Evolutionary conservation across 192 early-diverging fungal species (phyloP).

Genomic region (Entomortierella parvispora): DNA sequence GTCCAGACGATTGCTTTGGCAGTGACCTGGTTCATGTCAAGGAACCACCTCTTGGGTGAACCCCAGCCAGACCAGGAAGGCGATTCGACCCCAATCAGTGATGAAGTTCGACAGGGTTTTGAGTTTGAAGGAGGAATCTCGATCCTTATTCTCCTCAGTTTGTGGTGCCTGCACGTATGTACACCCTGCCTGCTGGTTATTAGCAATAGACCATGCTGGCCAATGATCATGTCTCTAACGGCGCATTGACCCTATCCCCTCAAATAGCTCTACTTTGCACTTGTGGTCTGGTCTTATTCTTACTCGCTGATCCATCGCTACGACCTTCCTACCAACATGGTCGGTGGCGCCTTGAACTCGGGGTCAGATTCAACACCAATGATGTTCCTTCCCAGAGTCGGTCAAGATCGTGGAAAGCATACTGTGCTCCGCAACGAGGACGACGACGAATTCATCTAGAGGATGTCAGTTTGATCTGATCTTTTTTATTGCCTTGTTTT

Average conservation of each 20-base stretch:
- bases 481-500: too few species aligned
- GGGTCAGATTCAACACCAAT: slow-evolving; percentile 49
- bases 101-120: slow-evolving; percentile 45
- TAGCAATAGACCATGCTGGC: neutral
- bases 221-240: neutral
- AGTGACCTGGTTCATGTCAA: slow-evolving; percentile 45
- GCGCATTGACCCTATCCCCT: neutral
- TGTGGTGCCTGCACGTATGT: slow-evolving; percentile 50
- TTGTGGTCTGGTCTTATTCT: slow-evolving; percentile 47
- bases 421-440: slow-evolving; percentile 39
- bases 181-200: neutral
- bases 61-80: slow-evolving; percentile 26
- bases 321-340: slow-evolving; percentile 47
- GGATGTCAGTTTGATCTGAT: too few species aligned
- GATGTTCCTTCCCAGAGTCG: slow-evolving; percentile 41
- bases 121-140: slow-evolving; percentile 49
- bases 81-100: slow-evolving; percentile 27
- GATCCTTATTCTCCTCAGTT: slow-evolving; percentile 36
- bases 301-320: slow-evolving; percentile 48
- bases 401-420: slow-evolving; percentile 51
- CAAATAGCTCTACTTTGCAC: slow-evolving; percentile 38
- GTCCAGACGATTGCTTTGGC: slow-evolving; percentile 40
- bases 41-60: slow-evolving; percentile 36
- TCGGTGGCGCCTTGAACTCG: slow-evolving; percentile 31
- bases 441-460: slow-evolving; percentile 44